phyloP scores from a whole-genome alignment of 1,284 basidiomycete species.

The Ustilago trichophora region DNA sequence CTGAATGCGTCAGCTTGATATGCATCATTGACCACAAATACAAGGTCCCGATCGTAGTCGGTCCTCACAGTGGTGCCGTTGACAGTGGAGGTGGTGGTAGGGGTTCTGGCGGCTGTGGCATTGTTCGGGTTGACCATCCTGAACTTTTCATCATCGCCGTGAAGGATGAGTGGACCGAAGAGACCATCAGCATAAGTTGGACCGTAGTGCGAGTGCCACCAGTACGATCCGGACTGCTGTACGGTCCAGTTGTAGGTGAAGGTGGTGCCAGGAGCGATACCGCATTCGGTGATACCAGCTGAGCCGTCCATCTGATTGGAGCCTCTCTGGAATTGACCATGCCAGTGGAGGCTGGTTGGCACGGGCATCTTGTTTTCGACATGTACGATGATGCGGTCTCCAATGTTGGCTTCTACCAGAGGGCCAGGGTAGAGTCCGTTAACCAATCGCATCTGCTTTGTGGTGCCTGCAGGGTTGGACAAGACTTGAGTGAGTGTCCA shows the following conservation, averaged over 20 bases:
- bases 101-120: background rate
- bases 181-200: slow-evolving; percentile 59
- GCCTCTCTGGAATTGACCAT: slow-evolving; percentile 60
- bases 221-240: slow-evolving; percentile 68
- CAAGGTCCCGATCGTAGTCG: slow-evolving; percentile 57
- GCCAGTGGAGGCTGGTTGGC: slow-evolving; percentile 56
- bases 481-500: slow-evolving; percentile 47
- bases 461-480: slow-evolving; percentile 47
- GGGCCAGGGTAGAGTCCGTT: slow-evolving; percentile 56
- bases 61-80: slow-evolving; percentile 36
- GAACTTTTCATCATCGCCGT: slow-evolving; percentile 59
- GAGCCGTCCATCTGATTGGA: slow-evolving; percentile 56
- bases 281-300: slow-evolving; percentile 61
- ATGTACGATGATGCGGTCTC: slow-evolving; percentile 55
- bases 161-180: slow-evolving; percentile 64
- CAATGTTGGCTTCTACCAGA: slow-evolving; percentile 49
- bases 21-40: slow-evolving; percentile 54
- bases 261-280: slow-evolving; percentile 52
- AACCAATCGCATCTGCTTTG: slow-evolving; percentile 53
- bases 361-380: slow-evolving; percentile 52
- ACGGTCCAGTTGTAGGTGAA: slow-evolving; percentile 51
- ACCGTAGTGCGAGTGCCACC: slow-evolving; percentile 66
- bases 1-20: slow-evolving; percentile 53
- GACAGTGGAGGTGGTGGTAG: slow-evolving; percentile 6
- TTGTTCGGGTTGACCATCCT: slow-evolving; percentile 21